Percentiles rank a stretch among this genome's conserved stretches.
Conservation (phyloP, 1,139 yeast species). For the Diutina siamensis region DNA sequence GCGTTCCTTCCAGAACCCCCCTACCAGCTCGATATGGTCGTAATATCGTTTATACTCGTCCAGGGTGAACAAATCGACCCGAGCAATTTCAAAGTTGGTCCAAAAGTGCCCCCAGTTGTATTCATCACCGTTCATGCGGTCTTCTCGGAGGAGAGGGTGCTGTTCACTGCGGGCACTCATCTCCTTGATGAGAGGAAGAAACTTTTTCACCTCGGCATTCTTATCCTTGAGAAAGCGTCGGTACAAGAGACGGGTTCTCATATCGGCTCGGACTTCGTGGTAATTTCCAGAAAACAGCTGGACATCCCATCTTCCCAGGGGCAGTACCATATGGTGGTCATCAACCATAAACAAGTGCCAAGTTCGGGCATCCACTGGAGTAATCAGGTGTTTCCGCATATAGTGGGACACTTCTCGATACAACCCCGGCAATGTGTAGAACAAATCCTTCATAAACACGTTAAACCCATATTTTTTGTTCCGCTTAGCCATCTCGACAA, state of each 20-base stretch:
- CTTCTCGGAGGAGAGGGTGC: slow-evolving; percentile 32
- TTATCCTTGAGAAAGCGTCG: slow-evolving; percentile 15
- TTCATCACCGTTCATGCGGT: slow-evolving; percentile 51
- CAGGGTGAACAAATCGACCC: slow-evolving; percentile 60
- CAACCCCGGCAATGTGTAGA: slow-evolving; percentile 69
- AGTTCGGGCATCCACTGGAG: slow-evolving; percentile 32
- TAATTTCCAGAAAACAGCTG: slow-evolving; percentile 13
- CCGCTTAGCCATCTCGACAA: slow-evolving; percentile 57
- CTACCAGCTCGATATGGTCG: slow-evolving; percentile 50
- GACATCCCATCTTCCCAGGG: slow-evolving; percentile 12
- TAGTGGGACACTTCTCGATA: slow-evolving; percentile 62
- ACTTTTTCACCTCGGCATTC: slow-evolving; percentile 10
- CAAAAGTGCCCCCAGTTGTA: slow-evolving; percentile 83
- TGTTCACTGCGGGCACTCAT: slow-evolving; percentile 14
- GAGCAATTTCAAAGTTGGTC: slow-evolving; percentile 89
- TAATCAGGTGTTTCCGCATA: slow-evolving; percentile 32
- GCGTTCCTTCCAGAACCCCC: slow-evolving; percentile 78
- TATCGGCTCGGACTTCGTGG: slow-evolving; percentile 15
- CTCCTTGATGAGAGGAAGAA: slow-evolving; percentile 8
- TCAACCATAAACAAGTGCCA: slow-evolving; percentile 43
- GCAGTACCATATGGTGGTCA: slow-evolving; percentile 15
- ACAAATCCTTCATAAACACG: slow-evolving; percentile 60
- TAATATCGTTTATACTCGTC: slow-evolving; percentile 54
- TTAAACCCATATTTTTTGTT: slow-evolving; percentile 79
- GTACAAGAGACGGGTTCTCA: slow-evolving; percentile 20